Evolutionary conservation across 148 eudicot genomes (phyloP).

Genomic region (Arctostaphylos glauca): DNA sequence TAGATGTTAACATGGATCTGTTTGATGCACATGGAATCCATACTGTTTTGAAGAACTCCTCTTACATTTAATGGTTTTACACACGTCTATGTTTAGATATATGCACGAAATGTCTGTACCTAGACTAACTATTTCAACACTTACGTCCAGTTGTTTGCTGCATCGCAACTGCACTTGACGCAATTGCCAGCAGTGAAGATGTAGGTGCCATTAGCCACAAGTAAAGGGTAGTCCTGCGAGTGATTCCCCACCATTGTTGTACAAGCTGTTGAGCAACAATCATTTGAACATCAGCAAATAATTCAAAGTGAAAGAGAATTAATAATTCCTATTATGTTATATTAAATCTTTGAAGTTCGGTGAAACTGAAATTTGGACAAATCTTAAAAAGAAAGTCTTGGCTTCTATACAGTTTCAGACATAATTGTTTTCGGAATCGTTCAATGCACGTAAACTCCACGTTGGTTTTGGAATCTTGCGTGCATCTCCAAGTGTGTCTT

Average conservation of each 20-base stretch:
- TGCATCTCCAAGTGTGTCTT: no score
- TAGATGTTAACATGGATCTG: no score
- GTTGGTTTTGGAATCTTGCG: no score
- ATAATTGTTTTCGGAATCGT: background rate
- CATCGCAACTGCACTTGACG: conserved; percentile 63
- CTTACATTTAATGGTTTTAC: no score
- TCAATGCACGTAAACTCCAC: no score
- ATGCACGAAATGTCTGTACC: no score
- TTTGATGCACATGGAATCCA: background rate
- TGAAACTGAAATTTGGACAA: no score
- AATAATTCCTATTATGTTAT: background rate
- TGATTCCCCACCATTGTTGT: conserved; percentile 37
- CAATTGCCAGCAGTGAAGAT: conserved; percentile 68
- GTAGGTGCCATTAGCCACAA: conserved; percentile 61
- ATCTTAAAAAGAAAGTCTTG: no score
- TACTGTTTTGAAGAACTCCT: no score
- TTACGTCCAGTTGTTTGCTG: conserved; percentile 61
- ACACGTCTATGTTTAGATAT: no score
- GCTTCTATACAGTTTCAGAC: background rate
- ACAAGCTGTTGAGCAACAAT: conserved; percentile 55
- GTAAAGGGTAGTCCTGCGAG: conserved; percentile 67
- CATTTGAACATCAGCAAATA: background rate
- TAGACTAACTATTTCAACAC: conserved; percentile 8
- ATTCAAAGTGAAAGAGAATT: background rate
- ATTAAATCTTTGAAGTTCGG: no score